phyloP scores from a whole-genome alignment of 129 eudicot species.

The Mikania micrantha region DNA sequence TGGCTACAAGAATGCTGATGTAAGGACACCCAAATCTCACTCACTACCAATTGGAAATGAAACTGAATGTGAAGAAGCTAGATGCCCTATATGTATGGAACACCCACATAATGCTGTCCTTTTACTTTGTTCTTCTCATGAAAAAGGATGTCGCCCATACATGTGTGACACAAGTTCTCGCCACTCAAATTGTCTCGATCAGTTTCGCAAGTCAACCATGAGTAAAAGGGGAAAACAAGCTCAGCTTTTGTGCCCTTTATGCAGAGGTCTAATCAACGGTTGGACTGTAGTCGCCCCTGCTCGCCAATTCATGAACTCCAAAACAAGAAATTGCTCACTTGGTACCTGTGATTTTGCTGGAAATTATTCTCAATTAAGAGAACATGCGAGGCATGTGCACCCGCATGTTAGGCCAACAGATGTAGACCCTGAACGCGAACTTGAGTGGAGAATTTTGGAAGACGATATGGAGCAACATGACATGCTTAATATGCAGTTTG shows the following conservation, averaged over 20 bases:
- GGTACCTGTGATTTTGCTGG: slow-evolving; percentile 49
- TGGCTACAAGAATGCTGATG: slow-evolving; percentile 26
- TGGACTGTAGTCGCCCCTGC: slow-evolving; percentile 42
- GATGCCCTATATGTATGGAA: slow-evolving; percentile 61
- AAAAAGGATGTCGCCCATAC: slow-evolving; percentile 68
- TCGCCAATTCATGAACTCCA: slow-evolving; percentile 48
- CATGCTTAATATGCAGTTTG: slow-evolving; percentile 27
- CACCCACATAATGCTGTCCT: slow-evolving; percentile 71
- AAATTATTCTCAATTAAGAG: slow-evolving; percentile 39
- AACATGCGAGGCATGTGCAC: slow-evolving; percentile 50
- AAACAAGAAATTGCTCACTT: slow-evolving; percentile 46
- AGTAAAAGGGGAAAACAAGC: neutral
- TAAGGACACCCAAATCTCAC: slow-evolving; percentile 3
- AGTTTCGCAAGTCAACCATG: slow-evolving; percentile 40
- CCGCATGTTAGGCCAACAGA: slow-evolving; percentile 44
- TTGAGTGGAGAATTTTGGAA: slow-evolving; percentile 36
- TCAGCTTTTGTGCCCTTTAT: slow-evolving; percentile 46
- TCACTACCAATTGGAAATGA: slow-evolving; percentile 23
- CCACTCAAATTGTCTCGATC: slow-evolving; percentile 74
- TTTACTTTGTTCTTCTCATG: slow-evolving; percentile 48
- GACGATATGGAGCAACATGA: slow-evolving; percentile 33
- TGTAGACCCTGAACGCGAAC: slow-evolving; percentile 35
- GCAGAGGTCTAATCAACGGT: slow-evolving; percentile 47
- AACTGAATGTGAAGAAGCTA: slow-evolving; percentile 55
- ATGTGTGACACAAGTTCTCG: slow-evolving; percentile 67